Percentiles rank a stretch among this genome's conserved stretches.
Evolutionary conservation across 108 stramenopile species (phyloP).

Genomic region (Nitzschia putrida): DNA sequence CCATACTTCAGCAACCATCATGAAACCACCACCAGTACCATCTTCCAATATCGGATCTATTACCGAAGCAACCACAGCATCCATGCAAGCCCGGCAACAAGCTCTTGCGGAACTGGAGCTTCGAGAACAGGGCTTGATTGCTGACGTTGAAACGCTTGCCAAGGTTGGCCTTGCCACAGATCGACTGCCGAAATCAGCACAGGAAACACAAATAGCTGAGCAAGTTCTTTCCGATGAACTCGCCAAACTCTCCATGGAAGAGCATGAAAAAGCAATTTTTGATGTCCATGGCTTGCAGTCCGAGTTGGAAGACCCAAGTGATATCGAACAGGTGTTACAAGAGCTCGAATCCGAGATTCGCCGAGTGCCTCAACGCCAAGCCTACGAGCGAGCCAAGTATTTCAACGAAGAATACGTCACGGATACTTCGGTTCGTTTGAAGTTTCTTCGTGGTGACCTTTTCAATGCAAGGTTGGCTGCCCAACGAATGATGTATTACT

Average conservation of each 20-base stretch:
- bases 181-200: not conserved
- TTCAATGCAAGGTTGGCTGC: slow-evolving; percentile 29
- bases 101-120: too few relatives aligned
- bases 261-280: not conserved
- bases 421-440: slow-evolving; percentile 18
- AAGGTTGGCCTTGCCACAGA: not conserved
- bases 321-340: not conserved
- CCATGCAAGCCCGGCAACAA: too few relatives aligned
- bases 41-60: too few relatives aligned
- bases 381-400: slow-evolving; percentile 2
- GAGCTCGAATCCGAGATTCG: not conserved
- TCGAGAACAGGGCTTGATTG: too few relatives aligned
- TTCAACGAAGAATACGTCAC: not conserved
- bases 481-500: slow-evolving; percentile 12
- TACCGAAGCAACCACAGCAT: too few relatives aligned
- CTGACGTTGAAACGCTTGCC: too few relatives aligned
- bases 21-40: too few relatives aligned
- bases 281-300: slow-evolving; percentile 30
- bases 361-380: not conserved
- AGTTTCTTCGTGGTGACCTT: slow-evolving; percentile 27
- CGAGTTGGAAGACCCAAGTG: not conserved
- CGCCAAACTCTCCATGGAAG: not conserved
- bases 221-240: not conserved
- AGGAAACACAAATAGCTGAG: not conserved
- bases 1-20: too few relatives aligned